phyloP scores from a whole-genome alignment of 352 stramenopile genomes.

The Globisporangium spinosum region DNA sequence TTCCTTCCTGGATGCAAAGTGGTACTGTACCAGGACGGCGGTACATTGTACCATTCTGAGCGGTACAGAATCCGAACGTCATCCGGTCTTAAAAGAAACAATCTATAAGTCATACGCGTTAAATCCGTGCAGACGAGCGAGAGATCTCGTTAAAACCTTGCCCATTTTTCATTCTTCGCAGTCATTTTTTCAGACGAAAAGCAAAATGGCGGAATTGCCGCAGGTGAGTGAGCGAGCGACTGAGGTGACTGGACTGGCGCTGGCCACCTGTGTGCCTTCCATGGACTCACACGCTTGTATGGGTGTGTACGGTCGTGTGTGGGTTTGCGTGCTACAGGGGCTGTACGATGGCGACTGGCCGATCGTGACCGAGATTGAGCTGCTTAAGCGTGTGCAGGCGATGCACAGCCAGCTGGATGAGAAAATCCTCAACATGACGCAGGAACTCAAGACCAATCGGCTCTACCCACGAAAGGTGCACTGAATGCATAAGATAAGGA shows the following conservation, averaged over 20 bases:
- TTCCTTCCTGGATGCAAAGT: slow-evolving; percentile 1
- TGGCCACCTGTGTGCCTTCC: background rate
- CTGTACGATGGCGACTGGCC: slow-evolving; percentile 43
- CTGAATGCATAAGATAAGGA: too few species aligned
- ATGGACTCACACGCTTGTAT: background rate
- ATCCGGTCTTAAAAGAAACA: background rate
- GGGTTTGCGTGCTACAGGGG: slow-evolving; percentile 21
- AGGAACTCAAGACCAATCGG: slow-evolving; percentile 52
- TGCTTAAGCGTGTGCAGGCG: slow-evolving; percentile 42
- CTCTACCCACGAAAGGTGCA: slow-evolving; percentile 52
- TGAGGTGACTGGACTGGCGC: background rate
- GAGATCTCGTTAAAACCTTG: too few species aligned
- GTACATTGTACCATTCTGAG: background rate
- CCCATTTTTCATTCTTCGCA: background rate
- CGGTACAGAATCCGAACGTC: background rate
- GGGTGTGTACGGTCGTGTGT: background rate
- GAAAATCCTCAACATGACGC: slow-evolving; percentile 43
- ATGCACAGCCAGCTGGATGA: slow-evolving; percentile 41
- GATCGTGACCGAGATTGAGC: slow-evolving; percentile 49
- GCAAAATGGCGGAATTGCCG: slow-evolving; percentile 1
- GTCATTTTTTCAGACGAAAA: background rate
- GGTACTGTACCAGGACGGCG: background rate
- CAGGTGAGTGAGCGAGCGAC: slow-evolving; percentile 4
- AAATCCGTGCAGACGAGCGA: background rate
- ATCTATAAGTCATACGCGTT: background rate